Evolutionary conservation across 2,329 filamentous ascomycete species (phyloP).

Genomic region (Hypoxylon sp.): DNA sequence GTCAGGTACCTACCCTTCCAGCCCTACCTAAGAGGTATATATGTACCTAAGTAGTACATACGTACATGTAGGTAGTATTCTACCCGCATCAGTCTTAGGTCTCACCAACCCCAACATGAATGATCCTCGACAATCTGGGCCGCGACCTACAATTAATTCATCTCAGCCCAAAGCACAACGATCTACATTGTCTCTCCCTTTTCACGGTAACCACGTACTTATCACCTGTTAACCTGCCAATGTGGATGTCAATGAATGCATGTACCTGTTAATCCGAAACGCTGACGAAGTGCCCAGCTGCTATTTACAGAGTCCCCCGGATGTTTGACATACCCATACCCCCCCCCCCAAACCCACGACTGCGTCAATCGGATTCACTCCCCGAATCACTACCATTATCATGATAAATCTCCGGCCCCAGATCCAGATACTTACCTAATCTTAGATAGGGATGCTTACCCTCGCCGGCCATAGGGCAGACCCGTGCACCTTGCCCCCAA

Average conservation of each 20-base stretch:
- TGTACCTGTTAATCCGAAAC: constrained; percentile 31
- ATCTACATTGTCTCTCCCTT: constrained; percentile 5
- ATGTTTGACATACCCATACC: constrained; percentile 25
- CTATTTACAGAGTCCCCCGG: constrained; percentile 38
- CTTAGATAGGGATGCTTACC: not conserved
- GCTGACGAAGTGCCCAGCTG: constrained; percentile 21
- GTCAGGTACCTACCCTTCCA: not conserved
- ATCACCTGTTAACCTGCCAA: not conserved
- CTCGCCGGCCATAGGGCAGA: constrained; percentile 29
- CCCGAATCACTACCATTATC: constrained; percentile 20
- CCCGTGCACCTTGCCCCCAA: constrained; percentile 39
- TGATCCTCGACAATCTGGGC: not conserved
- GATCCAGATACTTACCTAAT: constrained; percentile 24
- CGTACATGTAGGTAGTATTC: not conserved
- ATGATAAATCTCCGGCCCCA: constrained; percentile 30
- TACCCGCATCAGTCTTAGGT: constrained; percentile 12
- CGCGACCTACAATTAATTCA: constrained; percentile 1
- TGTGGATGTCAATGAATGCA: constrained; percentile 20
- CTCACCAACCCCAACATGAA: constrained; percentile 8
- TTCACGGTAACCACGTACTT: constrained; percentile 6
- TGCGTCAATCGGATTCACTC: constrained; percentile 24
- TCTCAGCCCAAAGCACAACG: not conserved
- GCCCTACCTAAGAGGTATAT: not conserved
- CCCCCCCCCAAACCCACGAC: constrained; percentile 15
- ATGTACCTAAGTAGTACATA: not conserved